Evolutionary conservation across 805 yeast species (phyloP).

Genomic region (Lipomyces kockii): DNA sequence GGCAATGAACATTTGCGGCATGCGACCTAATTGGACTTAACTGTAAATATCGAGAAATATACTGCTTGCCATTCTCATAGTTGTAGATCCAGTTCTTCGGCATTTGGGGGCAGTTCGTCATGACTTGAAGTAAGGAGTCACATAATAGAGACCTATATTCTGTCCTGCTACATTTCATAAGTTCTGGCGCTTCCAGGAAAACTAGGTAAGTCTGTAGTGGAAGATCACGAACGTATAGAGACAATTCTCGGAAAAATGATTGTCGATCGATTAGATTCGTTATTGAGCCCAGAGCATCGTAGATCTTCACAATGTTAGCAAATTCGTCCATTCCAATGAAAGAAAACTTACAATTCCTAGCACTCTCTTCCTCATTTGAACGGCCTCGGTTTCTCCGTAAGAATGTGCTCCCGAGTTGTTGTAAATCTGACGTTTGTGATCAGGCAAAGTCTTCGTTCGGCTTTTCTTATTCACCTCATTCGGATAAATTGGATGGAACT

Average conservation of each 20-base stretch:
- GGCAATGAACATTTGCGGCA: not conserved
- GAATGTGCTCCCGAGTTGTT: not conserved
- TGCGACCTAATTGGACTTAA: slow-evolving; percentile 7
- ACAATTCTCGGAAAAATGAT: slow-evolving; percentile 22
- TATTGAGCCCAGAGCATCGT: slow-evolving; percentile 17
- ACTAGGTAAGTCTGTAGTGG: slow-evolving; percentile 10
- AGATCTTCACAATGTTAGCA: slow-evolving; percentile 2
- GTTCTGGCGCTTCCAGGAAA: slow-evolving; percentile 28
- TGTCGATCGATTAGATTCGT: slow-evolving; percentile 11
- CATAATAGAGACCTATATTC: slow-evolving; percentile 13
- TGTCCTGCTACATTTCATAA: slow-evolving; percentile 9
- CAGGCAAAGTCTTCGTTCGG: not conserved
- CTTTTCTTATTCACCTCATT: slow-evolving; percentile 24
- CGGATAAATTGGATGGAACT: slow-evolving; percentile 18
- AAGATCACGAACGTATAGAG: slow-evolving; percentile 17
- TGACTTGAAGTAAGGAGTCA: slow-evolving; percentile 17
- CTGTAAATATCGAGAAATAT: slow-evolving; percentile 15
- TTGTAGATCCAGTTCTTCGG: slow-evolving; percentile 25
- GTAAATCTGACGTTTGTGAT: not conserved
- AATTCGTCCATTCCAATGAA: not conserved
- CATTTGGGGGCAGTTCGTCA: slow-evolving; percentile 3
- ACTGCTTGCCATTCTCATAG: slow-evolving; percentile 16
- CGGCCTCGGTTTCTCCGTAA: slow-evolving; percentile 18
- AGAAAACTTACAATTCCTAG: slow-evolving; percentile 10
- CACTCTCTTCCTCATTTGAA: slow-evolving; percentile 14